Conservation (phyloP, 2,329 filamentous ascomycete genomes). For the Zymoseptoria brevis region DNA sequence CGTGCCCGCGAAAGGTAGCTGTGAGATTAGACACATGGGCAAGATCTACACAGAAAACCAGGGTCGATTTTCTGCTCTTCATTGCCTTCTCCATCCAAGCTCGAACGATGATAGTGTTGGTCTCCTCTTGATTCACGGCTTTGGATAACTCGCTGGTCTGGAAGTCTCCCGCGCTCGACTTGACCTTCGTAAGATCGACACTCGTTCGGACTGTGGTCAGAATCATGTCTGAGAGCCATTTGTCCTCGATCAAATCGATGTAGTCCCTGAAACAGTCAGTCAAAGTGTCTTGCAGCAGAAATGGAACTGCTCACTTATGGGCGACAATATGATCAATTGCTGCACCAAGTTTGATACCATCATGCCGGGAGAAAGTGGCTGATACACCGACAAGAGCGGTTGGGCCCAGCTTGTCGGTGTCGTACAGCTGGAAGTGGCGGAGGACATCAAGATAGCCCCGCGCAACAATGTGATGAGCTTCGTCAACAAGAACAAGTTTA, state of each 20-base stretch:
- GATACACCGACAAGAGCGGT: conserved; percentile 76
- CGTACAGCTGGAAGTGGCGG: conserved; percentile 65
- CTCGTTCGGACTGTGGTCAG: conserved; percentile 87
- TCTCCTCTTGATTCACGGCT: conserved; percentile 71
- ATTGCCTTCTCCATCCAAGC: conserved; percentile 74
- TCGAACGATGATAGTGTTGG: conserved; percentile 77
- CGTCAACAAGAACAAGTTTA: conserved; percentile 89
- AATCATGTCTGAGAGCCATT: conserved; percentile 84
- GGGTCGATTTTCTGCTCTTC: conserved; percentile 63
- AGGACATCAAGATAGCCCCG: conserved; percentile 67
- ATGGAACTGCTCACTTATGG: conserved; percentile 51
- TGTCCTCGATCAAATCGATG: conserved; percentile 74
- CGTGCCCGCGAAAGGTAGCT: conserved; percentile 63
- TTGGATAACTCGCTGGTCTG: conserved; percentile 66
- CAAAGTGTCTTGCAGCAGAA: conserved; percentile 36
- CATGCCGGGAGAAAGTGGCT: conserved; percentile 69
- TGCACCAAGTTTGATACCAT: conserved; percentile 71
- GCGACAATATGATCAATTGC: conserved; percentile 95
- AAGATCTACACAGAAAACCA: conserved; percentile 91
- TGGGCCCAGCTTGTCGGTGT: conserved; percentile 39
- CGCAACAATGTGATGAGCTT: conserved; percentile 93
- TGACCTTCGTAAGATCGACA: conserved; percentile 61
- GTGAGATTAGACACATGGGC: conserved; percentile 71
- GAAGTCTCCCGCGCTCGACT: conserved; percentile 65
- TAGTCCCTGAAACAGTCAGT: conserved; percentile 46